Conservation (phyloP, 2,329 filamentous ascomycete genomes). For the Fusarium piperis region DNA sequence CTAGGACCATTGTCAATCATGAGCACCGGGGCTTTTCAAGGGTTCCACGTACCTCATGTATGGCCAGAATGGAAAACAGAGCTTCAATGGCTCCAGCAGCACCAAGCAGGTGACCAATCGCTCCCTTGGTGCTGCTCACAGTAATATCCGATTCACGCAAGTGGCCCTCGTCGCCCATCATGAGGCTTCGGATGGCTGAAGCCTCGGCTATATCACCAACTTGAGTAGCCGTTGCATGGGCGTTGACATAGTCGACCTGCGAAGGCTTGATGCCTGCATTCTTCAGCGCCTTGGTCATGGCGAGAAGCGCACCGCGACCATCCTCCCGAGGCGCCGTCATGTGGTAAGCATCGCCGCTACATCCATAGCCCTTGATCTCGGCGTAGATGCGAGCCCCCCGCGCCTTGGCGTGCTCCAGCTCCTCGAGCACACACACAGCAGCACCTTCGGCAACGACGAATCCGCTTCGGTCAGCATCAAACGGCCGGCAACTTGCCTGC, state of each 20-base stretch:
- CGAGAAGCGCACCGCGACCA: constrained; percentile 81
- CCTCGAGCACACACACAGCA: constrained; percentile 87
- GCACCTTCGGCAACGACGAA: constrained; percentile 96
- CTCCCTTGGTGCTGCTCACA: constrained; percentile 93
- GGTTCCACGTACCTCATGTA: constrained; percentile 72
- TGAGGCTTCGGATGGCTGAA: constrained; percentile 78
- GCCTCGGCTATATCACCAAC: constrained; percentile 92
- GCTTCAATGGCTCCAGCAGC: constrained; percentile 93
- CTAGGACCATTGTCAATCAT: constrained; percentile 57
- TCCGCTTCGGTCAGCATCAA: constrained; percentile 80
- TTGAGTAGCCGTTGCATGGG: constrained; percentile 88
- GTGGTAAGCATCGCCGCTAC: constrained; percentile 90
- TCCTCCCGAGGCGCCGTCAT: constrained; percentile 90
- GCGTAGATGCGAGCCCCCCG: constrained; percentile 87
- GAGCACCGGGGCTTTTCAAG: background rate
- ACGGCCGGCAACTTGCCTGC: constrained; percentile 79
- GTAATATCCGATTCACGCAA: constrained; percentile 72
- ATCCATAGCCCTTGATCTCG: constrained; percentile 88
- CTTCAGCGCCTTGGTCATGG: constrained; percentile 85
- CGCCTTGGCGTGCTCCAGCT: constrained; percentile 84
- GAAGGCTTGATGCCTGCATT: constrained; percentile 75
- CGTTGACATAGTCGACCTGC: constrained; percentile 90
- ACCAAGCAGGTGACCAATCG: constrained; percentile 89
- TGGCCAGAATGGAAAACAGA: constrained; percentile 82
- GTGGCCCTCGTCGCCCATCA: constrained; percentile 78